Conservation (phyloP, 352 stramenopile genomes). For the Pythium utonaiense region DNA sequence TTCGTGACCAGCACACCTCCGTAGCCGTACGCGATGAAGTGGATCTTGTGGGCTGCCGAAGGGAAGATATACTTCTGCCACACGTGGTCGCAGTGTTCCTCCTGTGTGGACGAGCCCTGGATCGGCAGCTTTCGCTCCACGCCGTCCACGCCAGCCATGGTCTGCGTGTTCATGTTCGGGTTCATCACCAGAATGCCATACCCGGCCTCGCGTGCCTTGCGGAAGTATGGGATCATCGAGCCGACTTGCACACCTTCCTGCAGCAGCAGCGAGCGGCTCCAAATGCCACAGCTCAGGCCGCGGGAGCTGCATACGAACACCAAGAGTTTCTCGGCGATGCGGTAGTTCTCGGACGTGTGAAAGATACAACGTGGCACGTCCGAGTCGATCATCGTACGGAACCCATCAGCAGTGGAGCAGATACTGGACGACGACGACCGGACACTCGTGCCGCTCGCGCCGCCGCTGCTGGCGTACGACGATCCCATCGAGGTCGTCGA, state of each 20-base stretch:
- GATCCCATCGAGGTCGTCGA: slow-evolving; percentile 28
- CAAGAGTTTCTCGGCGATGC: slow-evolving; percentile 67
- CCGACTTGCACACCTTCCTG: slow-evolving; percentile 87
- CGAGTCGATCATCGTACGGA: slow-evolving; percentile 80
- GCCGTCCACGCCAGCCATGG: slow-evolving; percentile 58
- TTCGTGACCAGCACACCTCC: slow-evolving; percentile 74
- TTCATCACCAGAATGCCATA: slow-evolving; percentile 89
- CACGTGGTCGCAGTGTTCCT: slow-evolving; percentile 87
- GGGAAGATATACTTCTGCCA: slow-evolving; percentile 88
- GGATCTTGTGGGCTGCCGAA: slow-evolving; percentile 76
- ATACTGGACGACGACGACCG: slow-evolving; percentile 76
- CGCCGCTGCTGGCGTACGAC: slow-evolving; percentile 28
- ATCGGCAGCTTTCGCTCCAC: slow-evolving; percentile 79
- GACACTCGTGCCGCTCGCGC: slow-evolving; percentile 28
- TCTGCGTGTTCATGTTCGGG: slow-evolving; percentile 88
- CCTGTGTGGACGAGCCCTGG: slow-evolving; percentile 70
- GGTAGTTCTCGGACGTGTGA: slow-evolving; percentile 76
- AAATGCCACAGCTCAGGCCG: slow-evolving; percentile 83
- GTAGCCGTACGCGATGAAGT: slow-evolving; percentile 88
- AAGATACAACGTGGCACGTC: slow-evolving; percentile 79
- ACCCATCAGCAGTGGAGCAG: slow-evolving; percentile 75
- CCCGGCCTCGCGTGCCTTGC: slow-evolving; percentile 60
- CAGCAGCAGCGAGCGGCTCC: slow-evolving; percentile 79
- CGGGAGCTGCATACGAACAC: slow-evolving; percentile 83
- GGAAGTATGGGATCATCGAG: slow-evolving; percentile 87